A percentile compares a stretch with the other conserved stretches of the same genome.
These are phyloP conservation scores for Danielia oregonensis DNA, from an alignment of 805 yeast genomes.

Conservation along the genomic window DNA sequence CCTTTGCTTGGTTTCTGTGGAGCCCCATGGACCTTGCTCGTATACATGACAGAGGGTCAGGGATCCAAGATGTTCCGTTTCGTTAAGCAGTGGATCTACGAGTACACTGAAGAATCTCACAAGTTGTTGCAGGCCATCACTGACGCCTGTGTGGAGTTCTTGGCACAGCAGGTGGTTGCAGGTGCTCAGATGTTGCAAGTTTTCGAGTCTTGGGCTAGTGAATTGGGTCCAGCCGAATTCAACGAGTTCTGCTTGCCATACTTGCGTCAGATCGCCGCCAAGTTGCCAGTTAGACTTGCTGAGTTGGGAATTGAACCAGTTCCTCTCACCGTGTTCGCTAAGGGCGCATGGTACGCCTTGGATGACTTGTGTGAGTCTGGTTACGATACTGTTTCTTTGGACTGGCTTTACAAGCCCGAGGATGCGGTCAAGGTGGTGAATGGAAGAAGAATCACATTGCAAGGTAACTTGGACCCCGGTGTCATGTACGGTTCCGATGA, in stretches of 20 bases:
- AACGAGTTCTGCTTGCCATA: constrained; percentile 87
- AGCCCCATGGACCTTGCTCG: constrained; percentile 96
- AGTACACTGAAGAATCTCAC: constrained; percentile 69
- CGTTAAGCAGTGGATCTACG: constrained; percentile 90
- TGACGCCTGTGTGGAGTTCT: constrained; percentile 85
- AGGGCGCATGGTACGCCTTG: constrained; percentile 96
- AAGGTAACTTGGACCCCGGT: constrained; percentile 97
- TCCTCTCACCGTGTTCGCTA: constrained; percentile 89
- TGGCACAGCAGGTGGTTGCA: constrained; percentile 92
- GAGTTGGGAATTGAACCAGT: constrained; percentile 72
- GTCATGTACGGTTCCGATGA: constrained; percentile 87
- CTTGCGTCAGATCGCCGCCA: constrained; percentile 66
- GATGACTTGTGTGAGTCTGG: constrained; percentile 79
- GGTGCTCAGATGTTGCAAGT: constrained; percentile 98
- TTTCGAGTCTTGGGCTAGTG: constrained; percentile 98
- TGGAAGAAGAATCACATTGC: constrained; percentile 74
- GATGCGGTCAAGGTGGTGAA: constrained; percentile 74
- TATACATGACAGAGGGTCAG: constrained; percentile 97
- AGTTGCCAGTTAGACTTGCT: constrained; percentile 62
- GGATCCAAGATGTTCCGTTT: constrained; percentile 88
- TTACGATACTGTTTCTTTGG: constrained; percentile 85
- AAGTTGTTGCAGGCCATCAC: constrained; percentile 71
- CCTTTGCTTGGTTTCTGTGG: constrained; percentile 96
- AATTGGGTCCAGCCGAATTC: constrained; percentile 86
- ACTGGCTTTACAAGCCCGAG: constrained; percentile 84